Base-by-base conservation (phyloP, 495 filamentous ascomycete species). In the Penicillium bovifimosum region DNA sequence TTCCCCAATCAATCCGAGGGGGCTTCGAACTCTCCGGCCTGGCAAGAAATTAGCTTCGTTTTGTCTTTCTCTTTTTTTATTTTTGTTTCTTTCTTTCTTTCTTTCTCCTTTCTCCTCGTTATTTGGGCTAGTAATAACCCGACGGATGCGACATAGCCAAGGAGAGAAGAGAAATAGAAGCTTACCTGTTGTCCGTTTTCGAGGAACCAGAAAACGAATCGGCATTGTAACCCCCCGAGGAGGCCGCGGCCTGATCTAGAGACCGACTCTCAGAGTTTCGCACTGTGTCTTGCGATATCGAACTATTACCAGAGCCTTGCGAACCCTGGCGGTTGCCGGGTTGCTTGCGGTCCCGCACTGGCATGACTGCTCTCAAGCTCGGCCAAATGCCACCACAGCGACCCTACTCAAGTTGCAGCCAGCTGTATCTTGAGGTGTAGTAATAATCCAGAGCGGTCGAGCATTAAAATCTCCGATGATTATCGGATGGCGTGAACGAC, bases 271-370 rank as follows among this genome's bases (percentile, higher is more conserved):
- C 64, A 39, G 57, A 57, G 31, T 74, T 71, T 51, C 62, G 72
- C 24, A 78, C 61, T 5, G 71, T 78, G 27, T 74, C 73, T 42
- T 78, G 73, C n/a, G 75, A 73, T 26, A 66, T 55, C 53, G 63
- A 73, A 56, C 73, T 75, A 34, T 62, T 65, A 28, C 65, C 72
- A 26, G 74, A 71, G 65, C 71, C 74, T 47, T 65, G 73, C 9
- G 75, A 75, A 50, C 66, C 75, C 62, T 75, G 69, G 39, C 74
- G 66, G 27, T 62, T 64, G 53, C 69, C 65, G 26, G 64, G 41
- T 55, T 56, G 60, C 27, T 70, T 62, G 31, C 59, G 62, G 38
- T 66, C 68, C 16, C 57, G 66, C 54, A 59, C 64, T 31, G 68
- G 65, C 72, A 75, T 75, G 54, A 40, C 65, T 59, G 58, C 42